Percentiles rank a stretch among this genome's conserved stretches.
These are phyloP conservation scores for Fraxinus paxiana DNA, from an alignment of 305 asterid genomes.

Conservation along the genomic window DNA sequence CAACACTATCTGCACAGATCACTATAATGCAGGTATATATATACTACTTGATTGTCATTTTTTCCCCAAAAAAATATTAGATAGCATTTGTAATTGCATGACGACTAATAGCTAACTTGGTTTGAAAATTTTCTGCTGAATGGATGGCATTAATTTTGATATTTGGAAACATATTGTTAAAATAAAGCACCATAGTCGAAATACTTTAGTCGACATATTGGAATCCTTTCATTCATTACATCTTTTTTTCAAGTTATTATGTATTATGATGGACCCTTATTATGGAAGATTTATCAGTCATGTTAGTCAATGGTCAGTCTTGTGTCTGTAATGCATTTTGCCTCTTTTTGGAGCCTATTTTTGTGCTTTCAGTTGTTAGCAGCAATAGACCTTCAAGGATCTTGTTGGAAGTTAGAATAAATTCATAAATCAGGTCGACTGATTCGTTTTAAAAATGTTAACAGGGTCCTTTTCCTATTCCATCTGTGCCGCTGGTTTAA, in stretches of 20 bases:
- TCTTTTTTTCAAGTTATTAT: neutral
- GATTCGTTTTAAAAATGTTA: neutral
- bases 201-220: neutral
- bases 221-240: neutral
- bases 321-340: neutral
- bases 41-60: neutral
- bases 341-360: neutral
- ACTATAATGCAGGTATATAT: slow-evolving; percentile 71
- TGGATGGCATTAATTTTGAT: neutral
- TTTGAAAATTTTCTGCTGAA: neutral
- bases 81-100: neutral
- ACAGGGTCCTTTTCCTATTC: neutral
- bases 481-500: neutral
- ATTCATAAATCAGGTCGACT: neutral
- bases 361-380: slow-evolving; percentile 1
- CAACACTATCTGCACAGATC: slow-evolving; percentile 85
- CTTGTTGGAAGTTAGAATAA: neutral
- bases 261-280: neutral
- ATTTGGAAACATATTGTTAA: neutral
- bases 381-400: neutral
- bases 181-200: neutral
- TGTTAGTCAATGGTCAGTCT: slow-evolving; percentile 4
- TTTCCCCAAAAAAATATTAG: neutral
- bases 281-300: neutral
- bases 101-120: neutral